Evolutionary conservation across 2,329 filamentous ascomycete genomes (phyloP).

Genomic region (Gyromitra esculenta): DNA sequence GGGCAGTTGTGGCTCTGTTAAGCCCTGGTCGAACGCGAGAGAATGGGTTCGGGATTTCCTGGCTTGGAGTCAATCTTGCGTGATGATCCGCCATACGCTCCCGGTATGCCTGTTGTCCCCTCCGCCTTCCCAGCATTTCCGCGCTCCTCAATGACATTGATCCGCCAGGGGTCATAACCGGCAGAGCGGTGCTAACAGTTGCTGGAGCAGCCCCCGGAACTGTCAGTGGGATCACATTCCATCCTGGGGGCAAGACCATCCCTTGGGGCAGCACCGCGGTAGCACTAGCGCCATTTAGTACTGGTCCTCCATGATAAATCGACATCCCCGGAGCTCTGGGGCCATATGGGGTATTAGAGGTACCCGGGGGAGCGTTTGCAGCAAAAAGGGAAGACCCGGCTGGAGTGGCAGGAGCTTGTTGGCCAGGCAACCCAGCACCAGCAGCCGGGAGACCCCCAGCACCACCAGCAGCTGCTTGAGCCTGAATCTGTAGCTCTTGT

Average conservation of each 20-base stretch:
- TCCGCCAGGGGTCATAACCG: conserved; percentile 15
- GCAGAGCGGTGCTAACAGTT: conserved; percentile 19
- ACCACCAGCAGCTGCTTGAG: conserved; percentile 36
- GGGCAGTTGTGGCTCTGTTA: conserved; percentile 28
- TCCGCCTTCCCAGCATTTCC: conserved; percentile 33
- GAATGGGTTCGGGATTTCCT: conserved; percentile 16
- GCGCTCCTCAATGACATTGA: conserved; percentile 38
- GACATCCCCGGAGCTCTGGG: conserved; percentile 59
- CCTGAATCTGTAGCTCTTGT: conserved; percentile 46
- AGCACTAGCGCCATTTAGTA: conserved; percentile 59
- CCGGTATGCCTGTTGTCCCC: conserved; percentile 45
- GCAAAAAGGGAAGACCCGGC: conserved; percentile 12
- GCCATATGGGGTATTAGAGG: conserved; percentile 44
- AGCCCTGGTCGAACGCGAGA: conserved; percentile 12
- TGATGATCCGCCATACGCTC: conserved; percentile 51
- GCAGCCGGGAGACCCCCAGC: conserved; percentile 20
- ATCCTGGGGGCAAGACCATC: conserved; percentile 72
- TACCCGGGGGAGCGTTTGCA: not conserved
- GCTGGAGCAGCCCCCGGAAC: conserved; percentile 33
- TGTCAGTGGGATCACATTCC: conserved; percentile 70
- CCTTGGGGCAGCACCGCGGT: conserved; percentile 70
- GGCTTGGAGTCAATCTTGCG: conserved; percentile 41
- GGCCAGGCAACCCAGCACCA: conserved; percentile 19
- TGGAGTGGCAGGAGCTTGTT: conserved; percentile 26
- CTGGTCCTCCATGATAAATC: conserved; percentile 63